Evolutionary conservation across 2,329 filamentous ascomycete genomes (phyloP).

Genomic region (Rutstroemia sp.): DNA sequence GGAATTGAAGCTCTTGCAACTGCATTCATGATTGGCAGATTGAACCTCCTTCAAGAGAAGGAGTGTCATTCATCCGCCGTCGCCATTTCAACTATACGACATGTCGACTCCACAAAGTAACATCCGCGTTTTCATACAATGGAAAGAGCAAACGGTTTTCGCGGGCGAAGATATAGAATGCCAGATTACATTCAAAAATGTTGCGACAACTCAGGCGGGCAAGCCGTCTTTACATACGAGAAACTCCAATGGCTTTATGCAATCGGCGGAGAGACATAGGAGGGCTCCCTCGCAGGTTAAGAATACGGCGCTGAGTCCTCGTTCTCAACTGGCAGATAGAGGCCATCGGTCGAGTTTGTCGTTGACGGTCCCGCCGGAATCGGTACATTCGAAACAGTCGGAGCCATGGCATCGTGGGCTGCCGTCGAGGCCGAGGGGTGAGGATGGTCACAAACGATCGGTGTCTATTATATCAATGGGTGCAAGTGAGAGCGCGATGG

Average conservation of each 20-base stretch:
- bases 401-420: conserved; percentile 19
- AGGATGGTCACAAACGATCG: conserved; percentile 65
- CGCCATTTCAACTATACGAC: conserved; percentile 16
- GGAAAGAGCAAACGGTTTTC: conserved; percentile 91
- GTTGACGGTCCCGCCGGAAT: conserved; percentile 43
- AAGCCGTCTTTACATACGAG: conserved; percentile 21
- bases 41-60: conserved; percentile 27
- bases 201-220: conserved; percentile 32
- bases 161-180: conserved; percentile 94
- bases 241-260: conserved; percentile 19
- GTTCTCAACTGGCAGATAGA: conserved; percentile 35
- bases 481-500: conserved; percentile 34
- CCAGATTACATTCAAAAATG: conserved; percentile 92
- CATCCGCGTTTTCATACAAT: conserved; percentile 92
- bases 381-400: conserved; percentile 12
- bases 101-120: conserved; percentile 50
- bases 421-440: conserved; percentile 23
- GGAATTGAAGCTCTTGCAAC: conserved; percentile 12
- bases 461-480: conserved; percentile 78
- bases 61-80: conserved; percentile 12
- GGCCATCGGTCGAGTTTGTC: conserved; percentile 65
- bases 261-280: conserved; percentile 23
- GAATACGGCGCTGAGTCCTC: conserved; percentile 40
- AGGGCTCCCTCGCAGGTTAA: conserved; percentile 30
- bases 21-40: conserved; percentile 28